Evolutionary conservation across 2,329 filamentous ascomycete species (phyloP).

Genomic region (Cercospora citrullina): DNA sequence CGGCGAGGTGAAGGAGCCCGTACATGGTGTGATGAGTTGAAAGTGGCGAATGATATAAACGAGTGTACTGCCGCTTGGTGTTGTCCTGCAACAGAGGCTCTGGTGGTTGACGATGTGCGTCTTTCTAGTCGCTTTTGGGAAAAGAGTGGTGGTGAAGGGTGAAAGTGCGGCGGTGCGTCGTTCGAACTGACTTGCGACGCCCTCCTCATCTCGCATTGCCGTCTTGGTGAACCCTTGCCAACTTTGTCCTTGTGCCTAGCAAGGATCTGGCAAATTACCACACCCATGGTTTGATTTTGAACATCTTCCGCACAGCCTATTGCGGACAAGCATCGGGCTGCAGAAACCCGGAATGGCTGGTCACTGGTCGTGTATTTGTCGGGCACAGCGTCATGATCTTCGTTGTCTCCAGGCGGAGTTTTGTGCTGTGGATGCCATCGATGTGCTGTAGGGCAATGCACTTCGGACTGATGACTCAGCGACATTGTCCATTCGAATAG

Average conservation of each 20-base stretch:
- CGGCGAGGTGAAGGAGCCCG: background rate
- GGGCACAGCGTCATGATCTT: background rate
- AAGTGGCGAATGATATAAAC: background rate
- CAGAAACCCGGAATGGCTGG: background rate
- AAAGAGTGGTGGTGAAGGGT: background rate
- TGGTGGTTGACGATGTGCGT: background rate
- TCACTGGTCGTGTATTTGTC: background rate
- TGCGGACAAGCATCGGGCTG: background rate
- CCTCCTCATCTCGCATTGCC: background rate
- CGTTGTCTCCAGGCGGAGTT: background rate
- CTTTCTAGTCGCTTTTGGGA: background rate
- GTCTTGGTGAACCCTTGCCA: background rate
- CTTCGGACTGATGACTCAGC: background rate
- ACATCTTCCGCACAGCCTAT: background rate
- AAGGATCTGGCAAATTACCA: background rate
- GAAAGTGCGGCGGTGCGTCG: background rate
- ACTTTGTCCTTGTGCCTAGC: slow-evolving; percentile 1
- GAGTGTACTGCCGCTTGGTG: background rate
- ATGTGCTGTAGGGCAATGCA: background rate
- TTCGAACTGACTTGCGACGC: background rate
- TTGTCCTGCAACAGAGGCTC: slow-evolving; percentile 1
- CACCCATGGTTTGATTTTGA: background rate
- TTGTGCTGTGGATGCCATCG: background rate
- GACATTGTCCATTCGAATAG: background rate
- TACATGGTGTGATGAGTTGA: background rate